Evolutionary conservation across 2,329 filamentous ascomycete species (phyloP).

Genomic region (Pezizomycotina sp.): DNA sequence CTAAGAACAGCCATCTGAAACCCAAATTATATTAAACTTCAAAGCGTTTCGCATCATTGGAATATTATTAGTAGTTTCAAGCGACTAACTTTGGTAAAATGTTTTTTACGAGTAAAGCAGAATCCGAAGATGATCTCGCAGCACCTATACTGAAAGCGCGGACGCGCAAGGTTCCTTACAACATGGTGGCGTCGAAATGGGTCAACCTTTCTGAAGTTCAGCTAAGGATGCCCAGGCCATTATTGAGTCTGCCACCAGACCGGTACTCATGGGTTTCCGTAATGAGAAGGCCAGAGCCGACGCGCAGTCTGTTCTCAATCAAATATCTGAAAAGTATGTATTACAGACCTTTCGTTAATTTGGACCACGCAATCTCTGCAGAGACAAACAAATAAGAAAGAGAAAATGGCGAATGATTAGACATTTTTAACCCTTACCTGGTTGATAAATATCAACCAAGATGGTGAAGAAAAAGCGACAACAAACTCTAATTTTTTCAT

Average conservation of each 20-base stretch:
- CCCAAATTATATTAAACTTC: no score
- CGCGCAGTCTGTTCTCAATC: constrained; percentile 21
- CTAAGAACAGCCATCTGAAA: no score
- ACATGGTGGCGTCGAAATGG: constrained; percentile 19
- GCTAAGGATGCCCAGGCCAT: no score
- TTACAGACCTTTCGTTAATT: no score
- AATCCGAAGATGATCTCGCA: no score
- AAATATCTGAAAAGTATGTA: constrained; percentile 19
- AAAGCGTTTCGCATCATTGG: no score
- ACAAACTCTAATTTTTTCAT: constrained; percentile 22
- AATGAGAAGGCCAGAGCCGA: constrained; percentile 19
- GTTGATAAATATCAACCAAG: constrained; percentile 10
- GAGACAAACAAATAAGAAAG: no score
- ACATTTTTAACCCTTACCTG: constrained; percentile 20
- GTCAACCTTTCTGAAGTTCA: constrained; percentile 14
- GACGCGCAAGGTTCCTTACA: constrained; percentile 11
- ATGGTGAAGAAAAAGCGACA: constrained; percentile 18
- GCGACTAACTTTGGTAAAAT: no score
- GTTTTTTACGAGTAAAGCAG: no score
- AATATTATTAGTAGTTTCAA: no score
- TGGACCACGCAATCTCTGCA: no score
- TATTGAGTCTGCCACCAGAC: constrained; percentile 14
- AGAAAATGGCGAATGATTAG: constrained; percentile 16
- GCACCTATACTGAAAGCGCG: constrained; percentile 16
- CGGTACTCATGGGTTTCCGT: constrained; percentile 18